A percentile compares a stretch with the other conserved stretches of the same genome.
These are phyloP conservation scores for Pisolithus microcarpus DNA, from an alignment of 768 basidiomycete genomes.

Conservation along the genomic window DNA sequence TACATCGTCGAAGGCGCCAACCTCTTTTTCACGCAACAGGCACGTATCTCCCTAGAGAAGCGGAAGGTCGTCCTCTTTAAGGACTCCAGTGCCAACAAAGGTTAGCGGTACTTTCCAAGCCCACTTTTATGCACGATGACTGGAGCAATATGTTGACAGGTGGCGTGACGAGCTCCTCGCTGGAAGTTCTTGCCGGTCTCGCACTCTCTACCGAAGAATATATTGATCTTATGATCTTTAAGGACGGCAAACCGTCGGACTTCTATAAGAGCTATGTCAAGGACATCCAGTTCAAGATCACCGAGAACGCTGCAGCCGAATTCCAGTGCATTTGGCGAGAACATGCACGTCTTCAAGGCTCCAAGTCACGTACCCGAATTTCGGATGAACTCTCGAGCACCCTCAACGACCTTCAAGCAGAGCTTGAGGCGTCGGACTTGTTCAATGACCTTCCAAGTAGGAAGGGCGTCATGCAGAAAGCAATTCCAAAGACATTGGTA, in stretches of 20 bases:
- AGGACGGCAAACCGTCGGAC: conserved; percentile 73
- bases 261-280: conserved; percentile 92
- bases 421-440: conserved; percentile 83
- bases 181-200: conserved; percentile 97
- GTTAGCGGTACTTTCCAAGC: conserved; percentile 26
- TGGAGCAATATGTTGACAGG: conserved; percentile 34
- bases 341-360: conserved; percentile 70
- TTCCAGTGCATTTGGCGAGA: conserved; percentile 92
- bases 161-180: conserved; percentile 92
- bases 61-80: conserved; percentile 91
- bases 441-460: conserved; percentile 77
- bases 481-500: conserved; percentile 85
- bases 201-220: conserved; percentile 88
- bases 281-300: conserved; percentile 87
- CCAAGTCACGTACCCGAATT: conserved; percentile 81
- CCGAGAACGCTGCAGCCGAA: conserved; percentile 85
- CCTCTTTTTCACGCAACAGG: conserved; percentile 94
- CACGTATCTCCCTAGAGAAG: conserved; percentile 89
- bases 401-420: conserved; percentile 86
- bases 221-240: conserved; percentile 87
- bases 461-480: conserved; percentile 67
- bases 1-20: conserved; percentile 96
- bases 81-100: conserved; percentile 94
- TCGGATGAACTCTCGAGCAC: conserved; percentile 92
- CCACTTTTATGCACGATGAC: not conserved